phyloP scores from a whole-genome alignment of 1,139 yeast genomes.

The Protomyces inundatus region DNA sequence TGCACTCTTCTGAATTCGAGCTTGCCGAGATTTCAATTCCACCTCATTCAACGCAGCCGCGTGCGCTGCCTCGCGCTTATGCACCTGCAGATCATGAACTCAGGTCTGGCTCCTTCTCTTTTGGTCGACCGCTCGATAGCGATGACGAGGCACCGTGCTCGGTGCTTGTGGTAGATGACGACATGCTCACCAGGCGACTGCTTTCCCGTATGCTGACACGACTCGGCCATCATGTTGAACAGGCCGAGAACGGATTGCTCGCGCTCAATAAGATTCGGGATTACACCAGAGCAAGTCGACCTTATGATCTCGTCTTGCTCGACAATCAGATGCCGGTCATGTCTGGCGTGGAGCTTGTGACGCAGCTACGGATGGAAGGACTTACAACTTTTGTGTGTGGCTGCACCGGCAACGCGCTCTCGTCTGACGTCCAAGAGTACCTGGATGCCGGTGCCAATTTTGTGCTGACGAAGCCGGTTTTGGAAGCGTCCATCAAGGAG shows the following conservation, averaged over 20 bases:
- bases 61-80: not conserved
- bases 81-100: not conserved
- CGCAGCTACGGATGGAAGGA: conserved; percentile 12
- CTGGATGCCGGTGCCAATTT: conserved; percentile 19
- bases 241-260: conserved; percentile 14
- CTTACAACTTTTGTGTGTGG: conserved; percentile 18
- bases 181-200: conserved; percentile 15
- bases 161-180: conserved; percentile 24
- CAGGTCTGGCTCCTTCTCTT: not conserved
- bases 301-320: conserved; percentile 20
- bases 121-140: not conserved
- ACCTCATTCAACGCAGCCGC: not conserved
- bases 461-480: conserved; percentile 24
- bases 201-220: conserved; percentile 20
- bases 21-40: not conserved
- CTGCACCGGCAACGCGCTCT: conserved; percentile 22
- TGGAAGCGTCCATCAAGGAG: conserved; percentile 13
- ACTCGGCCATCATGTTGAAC: conserved; percentile 18
- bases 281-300: not conserved
- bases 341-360: conserved; percentile 24
- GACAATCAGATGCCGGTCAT: conserved; percentile 26
- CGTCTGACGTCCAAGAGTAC: conserved; percentile 20
- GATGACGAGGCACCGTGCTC: conserved; percentile 5
- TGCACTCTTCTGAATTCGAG: not conserved
- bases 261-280: conserved; percentile 6